phyloP scores from a whole-genome alignment of 805 yeast species.

The Hagleromyces aurorensis region DNA sequence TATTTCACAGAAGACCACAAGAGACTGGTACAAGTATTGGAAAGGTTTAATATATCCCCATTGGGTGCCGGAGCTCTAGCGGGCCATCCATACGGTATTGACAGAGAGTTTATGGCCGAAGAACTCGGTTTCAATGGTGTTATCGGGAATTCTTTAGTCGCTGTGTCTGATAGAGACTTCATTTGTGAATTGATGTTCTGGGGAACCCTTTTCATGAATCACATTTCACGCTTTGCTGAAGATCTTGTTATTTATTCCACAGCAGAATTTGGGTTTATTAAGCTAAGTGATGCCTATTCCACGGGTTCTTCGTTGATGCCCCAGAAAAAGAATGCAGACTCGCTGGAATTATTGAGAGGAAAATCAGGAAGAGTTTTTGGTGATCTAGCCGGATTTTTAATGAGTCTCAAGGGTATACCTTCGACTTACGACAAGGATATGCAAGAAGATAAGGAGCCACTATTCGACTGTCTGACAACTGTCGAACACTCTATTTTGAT shows the following conservation, averaged over 20 bases:
- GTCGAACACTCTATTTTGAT: constrained; percentile 90
- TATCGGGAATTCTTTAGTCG: constrained; percentile 93
- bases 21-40: constrained; percentile 71
- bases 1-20: constrained; percentile 86
- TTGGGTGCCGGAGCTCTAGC: constrained; percentile 97
- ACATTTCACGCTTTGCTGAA: constrained; percentile 87
- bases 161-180: constrained; percentile 96
- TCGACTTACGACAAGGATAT: constrained; percentile 96
- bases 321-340: constrained; percentile 97
- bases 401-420: constrained; percentile 95
- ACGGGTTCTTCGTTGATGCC: constrained; percentile 99
- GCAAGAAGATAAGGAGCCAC: constrained; percentile 99
- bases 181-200: constrained; percentile 94
- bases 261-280: constrained; percentile 92
- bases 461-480: constrained; percentile 82
- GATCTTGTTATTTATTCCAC: constrained; percentile 94
- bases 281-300: constrained; percentile 94
- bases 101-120: constrained; percentile 78
- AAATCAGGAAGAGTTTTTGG: constrained; percentile 97
- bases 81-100: constrained; percentile 99
- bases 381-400: constrained; percentile 87
- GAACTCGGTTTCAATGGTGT: constrained; percentile 76
- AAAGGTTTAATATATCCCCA: constrained; percentile 81
- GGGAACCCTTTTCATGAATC: constrained; percentile 93
- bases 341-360: constrained; percentile 90